Percentiles rank a stretch among this genome's conserved stretches.
Evolutionary conservation across 1,284 basidiomycete species (phyloP).

Genomic region (Dichomitus squalens): DNA sequence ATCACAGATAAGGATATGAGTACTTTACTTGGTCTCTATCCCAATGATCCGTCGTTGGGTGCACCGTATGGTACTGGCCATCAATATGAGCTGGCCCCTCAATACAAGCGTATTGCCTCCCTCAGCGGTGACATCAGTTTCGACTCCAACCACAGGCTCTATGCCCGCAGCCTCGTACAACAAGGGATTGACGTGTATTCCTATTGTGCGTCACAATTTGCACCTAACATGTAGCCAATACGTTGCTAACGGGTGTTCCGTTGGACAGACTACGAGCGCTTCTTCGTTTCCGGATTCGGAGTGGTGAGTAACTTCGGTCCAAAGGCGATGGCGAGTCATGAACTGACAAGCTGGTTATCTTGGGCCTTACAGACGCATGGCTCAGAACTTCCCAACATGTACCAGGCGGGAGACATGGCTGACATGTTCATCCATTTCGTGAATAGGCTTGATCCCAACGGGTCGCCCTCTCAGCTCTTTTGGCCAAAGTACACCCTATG

Average conservation of each 20-base stretch:
- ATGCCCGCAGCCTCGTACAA: too few relatives aligned
- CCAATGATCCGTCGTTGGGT: background rate
- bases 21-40: background rate
- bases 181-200: too few relatives aligned
- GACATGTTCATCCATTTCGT: conserved; percentile 12
- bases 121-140: background rate
- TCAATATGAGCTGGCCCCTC: background rate
- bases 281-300: too few relatives aligned
- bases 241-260: too few relatives aligned
- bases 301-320: too few relatives aligned
- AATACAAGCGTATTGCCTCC: background rate
- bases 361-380: background rate
- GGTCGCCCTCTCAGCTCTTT: too few relatives aligned
- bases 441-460: conserved; percentile 10
- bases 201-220: background rate
- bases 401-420: conserved; percentile 5
- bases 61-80: background rate
- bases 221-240: too few relatives aligned
- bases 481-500: too few relatives aligned
- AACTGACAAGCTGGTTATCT: too few relatives aligned
- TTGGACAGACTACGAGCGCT: too few relatives aligned
- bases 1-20: background rate
- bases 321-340: too few relatives aligned
- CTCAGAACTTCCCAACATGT: conserved; percentile 10
- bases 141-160: too few relatives aligned